A percentile compares a stretch with the other conserved stretches of the same genome.
phyloP scores from a whole-genome alignment of 1,284 basidiomycete species.

The Pisolithus thermaeus region DNA sequence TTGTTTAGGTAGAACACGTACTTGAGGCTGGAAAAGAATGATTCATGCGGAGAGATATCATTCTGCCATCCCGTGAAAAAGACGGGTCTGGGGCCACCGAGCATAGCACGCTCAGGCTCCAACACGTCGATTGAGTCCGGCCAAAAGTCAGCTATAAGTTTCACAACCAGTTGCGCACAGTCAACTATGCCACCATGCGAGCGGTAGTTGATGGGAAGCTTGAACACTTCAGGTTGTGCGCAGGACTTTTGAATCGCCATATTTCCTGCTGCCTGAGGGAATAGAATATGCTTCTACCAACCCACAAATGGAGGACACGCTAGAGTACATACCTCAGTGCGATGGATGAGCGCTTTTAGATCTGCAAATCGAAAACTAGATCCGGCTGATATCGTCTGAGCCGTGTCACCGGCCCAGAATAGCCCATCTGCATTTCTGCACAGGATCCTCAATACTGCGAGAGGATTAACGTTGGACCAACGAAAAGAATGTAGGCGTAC shows the following conservation, averaged over 20 bases:
- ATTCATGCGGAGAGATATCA: constrained; percentile 46
- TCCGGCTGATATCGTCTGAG: constrained; percentile 68
- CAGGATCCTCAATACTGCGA: constrained; percentile 51
- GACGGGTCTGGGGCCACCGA: constrained; percentile 53
- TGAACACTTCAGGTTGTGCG: constrained; percentile 44
- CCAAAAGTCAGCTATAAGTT: constrained; percentile 58
- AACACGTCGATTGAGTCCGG: constrained; percentile 61
- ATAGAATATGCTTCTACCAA: background rate
- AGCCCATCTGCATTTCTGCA: constrained; percentile 61
- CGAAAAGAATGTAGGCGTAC: background rate
- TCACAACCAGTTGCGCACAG: constrained; percentile 58
- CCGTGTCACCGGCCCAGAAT: constrained; percentile 80
- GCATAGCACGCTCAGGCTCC: constrained; percentile 51
- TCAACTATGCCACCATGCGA: constrained; percentile 67
- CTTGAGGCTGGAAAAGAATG: constrained; percentile 50
- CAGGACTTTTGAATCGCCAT: constrained; percentile 11
- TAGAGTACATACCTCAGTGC: constrained; percentile 55
- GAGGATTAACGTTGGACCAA: background rate
- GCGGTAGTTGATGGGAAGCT: constrained; percentile 61
- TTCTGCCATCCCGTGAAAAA: constrained; percentile 54
- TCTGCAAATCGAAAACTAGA: constrained; percentile 70
- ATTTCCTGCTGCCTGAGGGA: constrained; percentile 16
- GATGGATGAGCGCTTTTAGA: constrained; percentile 59
- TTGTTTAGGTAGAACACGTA: constrained; percentile 12
- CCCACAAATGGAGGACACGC: no score